Base-by-base conservation (phyloP, 1,284 basidiomycete genomes). In the Paramarasmius palmivorus region DNA sequence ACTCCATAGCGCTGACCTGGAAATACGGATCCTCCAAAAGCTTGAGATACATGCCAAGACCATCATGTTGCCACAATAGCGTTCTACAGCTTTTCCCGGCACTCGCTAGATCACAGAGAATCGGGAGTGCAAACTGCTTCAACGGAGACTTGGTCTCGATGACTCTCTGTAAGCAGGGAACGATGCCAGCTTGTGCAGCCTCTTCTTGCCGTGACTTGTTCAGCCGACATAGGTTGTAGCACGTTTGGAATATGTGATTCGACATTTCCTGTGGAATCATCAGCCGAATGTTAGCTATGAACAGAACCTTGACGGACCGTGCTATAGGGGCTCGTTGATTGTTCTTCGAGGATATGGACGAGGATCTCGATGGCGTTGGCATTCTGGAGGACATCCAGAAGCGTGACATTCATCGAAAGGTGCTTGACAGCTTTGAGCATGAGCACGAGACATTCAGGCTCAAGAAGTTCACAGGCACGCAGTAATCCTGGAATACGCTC, bases 381-480 rank as follows among this genome's bases (percentile, higher is more conserved):
- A 61, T 98, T 98, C 70, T 98, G 95, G 15, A 99, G 76, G 4
- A 95, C 90, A 63, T 98, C 95, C 26, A 97, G 84, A 17, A 97
- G 74, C 2, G 86, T 88, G 0, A 94, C 82, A 57, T 90, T 93
- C 84, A 97, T 98, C 3, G 95, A 95, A 2, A 98, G 76, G 66
- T 98, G 95, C 68, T 98, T 98, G 67, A 98, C 86, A 1, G 94
- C 93, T 73, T 97, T 98, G 60, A 98, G 83, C 76, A 95, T 87
- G 25, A 89, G 83, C 2, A 95, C 90, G 17, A 98, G 79, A 59
- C 92, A 86, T 54, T 93, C 89, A 10, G 90, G 86, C 47, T 93
- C 88, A 9, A 95, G 79, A 7, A 90, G 70, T 60, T 92, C 87
- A 68, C 93, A 93, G 14, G 92, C 90, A 42, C 92, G 83, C 59